Evolutionary conservation across 2,329 filamentous ascomycete genomes (phyloP).

Genomic region (Scedosporium apiospermum): DNA sequence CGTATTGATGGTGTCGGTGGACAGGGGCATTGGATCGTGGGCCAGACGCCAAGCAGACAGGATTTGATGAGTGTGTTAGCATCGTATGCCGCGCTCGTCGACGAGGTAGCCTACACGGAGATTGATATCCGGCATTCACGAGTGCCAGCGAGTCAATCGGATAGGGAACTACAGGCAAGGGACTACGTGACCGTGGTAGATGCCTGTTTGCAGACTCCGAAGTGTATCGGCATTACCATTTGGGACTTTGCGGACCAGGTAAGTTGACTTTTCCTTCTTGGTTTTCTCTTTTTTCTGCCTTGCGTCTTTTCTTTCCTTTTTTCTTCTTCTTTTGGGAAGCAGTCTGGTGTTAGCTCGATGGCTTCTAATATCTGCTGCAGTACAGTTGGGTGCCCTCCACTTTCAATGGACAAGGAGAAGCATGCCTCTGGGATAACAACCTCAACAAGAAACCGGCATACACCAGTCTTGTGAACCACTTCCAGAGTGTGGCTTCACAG

Average conservation of each 20-base stretch:
- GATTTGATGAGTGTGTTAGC: constrained; percentile 30
- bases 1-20: constrained; percentile 44
- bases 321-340: too few species aligned
- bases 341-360: background rate
- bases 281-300: too few species aligned
- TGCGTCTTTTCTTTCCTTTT: too few species aligned
- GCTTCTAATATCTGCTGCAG: background rate
- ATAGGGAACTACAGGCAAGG: constrained; percentile 31
- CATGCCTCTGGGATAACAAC: constrained; percentile 13
- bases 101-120: constrained; percentile 37
- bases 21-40: constrained; percentile 39
- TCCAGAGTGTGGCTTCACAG: background rate
- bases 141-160: constrained; percentile 29
- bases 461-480: constrained; percentile 1
- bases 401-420: constrained; percentile 6
- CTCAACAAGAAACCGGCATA: constrained; percentile 15
- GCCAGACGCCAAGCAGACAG: constrained; percentile 22
- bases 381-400: constrained; percentile 8
- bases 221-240: constrained; percentile 28
- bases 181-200: constrained; percentile 29
- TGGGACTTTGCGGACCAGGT: constrained; percentile 26
- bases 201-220: constrained; percentile 18
- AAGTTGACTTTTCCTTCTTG: background rate
- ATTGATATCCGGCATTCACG: constrained; percentile 28
- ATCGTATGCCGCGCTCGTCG: constrained; percentile 33